These are phyloP conservation scores for Pseudoscleropodium purum DNA, from an alignment of 225 moss, liverwort and hornwort genomes.

Conservation along the genomic window DNA sequence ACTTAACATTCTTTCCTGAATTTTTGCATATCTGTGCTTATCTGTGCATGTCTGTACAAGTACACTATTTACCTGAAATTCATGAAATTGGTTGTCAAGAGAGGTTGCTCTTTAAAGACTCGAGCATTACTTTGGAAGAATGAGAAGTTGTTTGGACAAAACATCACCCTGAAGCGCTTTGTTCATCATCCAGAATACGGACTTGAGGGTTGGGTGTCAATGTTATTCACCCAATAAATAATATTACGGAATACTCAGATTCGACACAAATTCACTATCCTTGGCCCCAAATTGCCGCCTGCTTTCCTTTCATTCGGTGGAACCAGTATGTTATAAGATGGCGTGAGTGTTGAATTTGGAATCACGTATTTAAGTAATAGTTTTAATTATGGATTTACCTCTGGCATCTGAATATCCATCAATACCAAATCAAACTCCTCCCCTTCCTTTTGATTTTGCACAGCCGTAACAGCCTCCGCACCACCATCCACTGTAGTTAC, in stretches of 20 bases:
- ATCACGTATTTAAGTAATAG: neutral
- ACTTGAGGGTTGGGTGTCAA: neutral
- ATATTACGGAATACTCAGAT: neutral
- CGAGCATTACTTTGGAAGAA: neutral
- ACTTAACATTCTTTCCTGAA: neutral
- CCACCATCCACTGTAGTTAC: slow-evolving; percentile 59
- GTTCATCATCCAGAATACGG: neutral
- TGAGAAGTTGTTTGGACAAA: neutral
- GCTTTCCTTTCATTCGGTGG: neutral
- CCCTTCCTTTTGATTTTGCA: slow-evolving; percentile 38
- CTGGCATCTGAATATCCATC: slow-evolving; percentile 97
- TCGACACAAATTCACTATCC: neutral
- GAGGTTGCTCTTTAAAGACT: neutral
- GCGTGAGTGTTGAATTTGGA: neutral
- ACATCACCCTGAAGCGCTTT: neutral
- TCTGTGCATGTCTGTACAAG: no score
- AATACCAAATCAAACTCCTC: slow-evolving; percentile 60
- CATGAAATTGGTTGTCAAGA: neutral
- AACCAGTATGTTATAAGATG: neutral
- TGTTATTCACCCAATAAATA: neutral
- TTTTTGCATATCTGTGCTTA: no score
- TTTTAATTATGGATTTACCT: slow-evolving; percentile 13
- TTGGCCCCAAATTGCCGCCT: neutral
- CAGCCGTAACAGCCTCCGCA: slow-evolving; percentile 45
- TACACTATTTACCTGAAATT: no score